Base-by-base conservation (phyloP, 768 basidiomycete genomes). In the Melanogaster broomeanus region DNA sequence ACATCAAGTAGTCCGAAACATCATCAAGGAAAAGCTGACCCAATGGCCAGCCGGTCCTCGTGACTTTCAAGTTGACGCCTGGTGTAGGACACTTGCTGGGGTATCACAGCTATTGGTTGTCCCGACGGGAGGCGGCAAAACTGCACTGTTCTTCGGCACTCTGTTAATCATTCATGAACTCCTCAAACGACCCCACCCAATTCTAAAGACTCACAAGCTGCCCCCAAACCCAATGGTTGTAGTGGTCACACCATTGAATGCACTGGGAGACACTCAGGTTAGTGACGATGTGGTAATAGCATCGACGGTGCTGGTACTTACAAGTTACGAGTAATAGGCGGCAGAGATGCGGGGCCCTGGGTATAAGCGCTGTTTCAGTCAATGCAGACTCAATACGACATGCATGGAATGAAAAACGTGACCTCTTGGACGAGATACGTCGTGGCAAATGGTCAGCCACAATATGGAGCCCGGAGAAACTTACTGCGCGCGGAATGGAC, bases 381-480 rank as follows among this genome's bases (percentile, higher is more conserved):
- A 67, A 64, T 53, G 39, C 52, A 5, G 59, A 67, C 41, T 57
- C 56, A 4, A 21, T 56, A 6, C 43, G 44, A 22, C 38, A 18
- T 15, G 51, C 49, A 22, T 47, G 42, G 5, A 18, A 45, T n/a
- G 21, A 48, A 37, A 30, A 30, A 12, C 47, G 35, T 15, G 25
- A 48, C 22, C 35, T 48, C 8, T 13, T 48, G 8, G 47, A 16
- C 22, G 33, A 48, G 40, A 33, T 33, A 39, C 51, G 19, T n/a
- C 28, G 45, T 8, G 7, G 25, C 28, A 9, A 37, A 35, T 33
- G 45, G 45, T 25, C 38, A 10, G 12, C 48, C 25, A 30, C 45
- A 10, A 37, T 48, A n/a, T 48, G 47, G 30, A 24, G 38, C 51
- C 66, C 64, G 0, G 67, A 70, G 50, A 52, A 64, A 42, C 52